These are phyloP conservation scores for Axilococcus clingmanii DNA, from an alignment of 139 green algal species.

Conservation along the genomic window DNA sequence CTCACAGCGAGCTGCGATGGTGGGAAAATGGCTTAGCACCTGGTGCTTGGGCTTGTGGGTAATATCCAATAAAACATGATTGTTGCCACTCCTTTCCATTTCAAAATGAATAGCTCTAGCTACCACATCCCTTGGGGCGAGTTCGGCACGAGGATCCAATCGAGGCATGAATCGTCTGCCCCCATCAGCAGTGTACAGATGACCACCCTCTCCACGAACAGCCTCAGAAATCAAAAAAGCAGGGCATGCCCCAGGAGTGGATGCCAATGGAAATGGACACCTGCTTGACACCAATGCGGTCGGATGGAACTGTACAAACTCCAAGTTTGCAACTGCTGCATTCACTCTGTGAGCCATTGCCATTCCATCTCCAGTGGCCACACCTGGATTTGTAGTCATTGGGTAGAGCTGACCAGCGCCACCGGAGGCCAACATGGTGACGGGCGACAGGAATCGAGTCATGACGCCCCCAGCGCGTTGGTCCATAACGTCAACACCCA, in stretches of 20 bases:
- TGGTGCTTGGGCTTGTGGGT: constrained; percentile 55
- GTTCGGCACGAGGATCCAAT: constrained; percentile 83
- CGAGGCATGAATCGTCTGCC: constrained; percentile 87
- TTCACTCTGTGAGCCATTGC: constrained; percentile 84
- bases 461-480: constrained; percentile 25
- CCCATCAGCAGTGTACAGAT: constrained; percentile 73
- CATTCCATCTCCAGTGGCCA: constrained; percentile 92
- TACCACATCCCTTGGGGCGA: constrained; percentile 93
- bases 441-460: constrained; percentile 56
- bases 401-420: constrained; percentile 91
- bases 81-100: constrained; percentile 50
- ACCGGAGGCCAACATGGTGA: constrained; percentile 85
- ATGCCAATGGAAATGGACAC: constrained; percentile 4
- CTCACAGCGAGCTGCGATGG: constrained; percentile 69
- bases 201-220: constrained; percentile 83
- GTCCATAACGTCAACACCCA: constrained; percentile 77
- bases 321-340: constrained; percentile 85
- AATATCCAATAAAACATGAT: constrained; percentile 91
- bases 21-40: constrained; percentile 87
- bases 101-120: constrained; percentile 76
- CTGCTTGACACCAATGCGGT: constrained; percentile 56
- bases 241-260: constrained; percentile 20
- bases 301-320: constrained; percentile 99
- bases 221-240: constrained; percentile 95
- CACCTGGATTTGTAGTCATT: constrained; percentile 93